Evolutionary conservation across 1,284 basidiomycete species (phyloP).

Genomic region (Tilletiopsis washingtonensis): DNA sequence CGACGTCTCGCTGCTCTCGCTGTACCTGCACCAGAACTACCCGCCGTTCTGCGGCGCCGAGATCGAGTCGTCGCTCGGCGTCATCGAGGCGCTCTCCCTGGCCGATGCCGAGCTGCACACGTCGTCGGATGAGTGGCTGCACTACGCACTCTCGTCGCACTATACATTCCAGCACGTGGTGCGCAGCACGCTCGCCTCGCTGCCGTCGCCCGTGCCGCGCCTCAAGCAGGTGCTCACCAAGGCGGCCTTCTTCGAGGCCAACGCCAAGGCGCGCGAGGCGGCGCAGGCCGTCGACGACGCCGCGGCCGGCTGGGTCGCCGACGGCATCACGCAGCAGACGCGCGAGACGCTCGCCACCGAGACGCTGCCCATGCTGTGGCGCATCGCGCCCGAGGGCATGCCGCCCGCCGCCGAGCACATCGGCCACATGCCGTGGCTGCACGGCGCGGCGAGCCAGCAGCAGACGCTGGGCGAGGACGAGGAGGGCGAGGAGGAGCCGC

Average conservation of each 20-base stretch:
- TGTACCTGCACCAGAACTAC: conserved; percentile 92
- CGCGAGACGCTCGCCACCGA: neutral
- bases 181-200: conserved; percentile 67
- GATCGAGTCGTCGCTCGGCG: conserved; percentile 66
- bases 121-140: conserved; percentile 57
- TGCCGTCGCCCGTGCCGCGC: conserved; percentile 76
- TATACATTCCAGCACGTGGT: conserved; percentile 75
- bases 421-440: too few relatives aligned
- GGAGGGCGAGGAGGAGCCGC: too few relatives aligned
- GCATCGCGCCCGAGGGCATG: too few relatives aligned
- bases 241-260: conserved; percentile 51
- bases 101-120: conserved; percentile 60
- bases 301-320: too few relatives aligned
- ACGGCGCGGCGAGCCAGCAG: too few relatives aligned
- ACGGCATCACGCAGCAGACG: neutral
- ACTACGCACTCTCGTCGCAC: conserved; percentile 59
- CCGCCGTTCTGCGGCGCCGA: conserved; percentile 67
- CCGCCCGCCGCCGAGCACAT: too few relatives aligned
- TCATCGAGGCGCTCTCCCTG: conserved; percentile 72
- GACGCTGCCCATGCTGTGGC: neutral
- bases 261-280: conserved; percentile 45
- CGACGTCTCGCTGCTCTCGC: conserved; percentile 74
- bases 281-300: conserved; percentile 43
- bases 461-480: too few relatives aligned
- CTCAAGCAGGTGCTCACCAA: conserved; percentile 61